Evolutionary conservation across 2,329 filamentous ascomycete genomes (phyloP).

Genomic region (Alternaria longipes): DNA sequence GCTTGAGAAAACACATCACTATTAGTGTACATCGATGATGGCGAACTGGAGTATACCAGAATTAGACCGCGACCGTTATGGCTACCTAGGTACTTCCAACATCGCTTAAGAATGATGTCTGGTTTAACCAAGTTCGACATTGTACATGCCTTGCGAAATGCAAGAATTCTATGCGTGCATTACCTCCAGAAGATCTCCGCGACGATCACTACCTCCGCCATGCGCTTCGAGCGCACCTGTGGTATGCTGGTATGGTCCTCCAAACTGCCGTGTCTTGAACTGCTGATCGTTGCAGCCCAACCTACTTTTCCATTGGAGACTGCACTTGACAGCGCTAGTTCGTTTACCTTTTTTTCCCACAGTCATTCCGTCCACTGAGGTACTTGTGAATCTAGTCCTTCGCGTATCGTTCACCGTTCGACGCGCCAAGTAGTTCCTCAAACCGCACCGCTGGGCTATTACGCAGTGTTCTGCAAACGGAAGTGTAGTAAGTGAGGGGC

Average conservation of each 20-base stretch:
- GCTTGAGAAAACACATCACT: neutral
- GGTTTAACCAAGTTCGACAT: neutral
- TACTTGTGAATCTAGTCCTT: neutral
- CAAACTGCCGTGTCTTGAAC: neutral
- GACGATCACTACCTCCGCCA: neutral
- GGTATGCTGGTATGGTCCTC: neutral
- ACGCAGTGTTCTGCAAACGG: slow-evolving; percentile 2
- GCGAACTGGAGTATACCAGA: neutral
- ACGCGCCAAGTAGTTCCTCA: slow-evolving; percentile 24
- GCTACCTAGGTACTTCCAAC: neutral
- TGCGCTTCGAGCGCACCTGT: neutral
- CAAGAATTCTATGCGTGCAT: slow-evolving; percentile 4
- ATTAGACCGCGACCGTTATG: neutral
- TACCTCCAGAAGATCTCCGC: neutral
- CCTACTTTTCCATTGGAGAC: neutral
- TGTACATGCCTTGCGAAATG: neutral
- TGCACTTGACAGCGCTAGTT: slow-evolving; percentile 5
- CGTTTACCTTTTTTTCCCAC: neutral
- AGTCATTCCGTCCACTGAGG: slow-evolving; percentile 1
- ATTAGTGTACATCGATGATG: neutral
- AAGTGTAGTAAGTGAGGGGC: neutral
- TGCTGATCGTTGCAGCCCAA: slow-evolving; percentile 17
- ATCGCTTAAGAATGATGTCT: slow-evolving; percentile 1
- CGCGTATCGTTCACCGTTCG: slow-evolving; percentile 25
- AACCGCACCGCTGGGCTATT: slow-evolving; percentile 14